Evolutionary conservation across 805 yeast genomes (phyloP), one percentile per base, ranked within the genome.

Genomic region (Naumovozyma castellii): DNA sequence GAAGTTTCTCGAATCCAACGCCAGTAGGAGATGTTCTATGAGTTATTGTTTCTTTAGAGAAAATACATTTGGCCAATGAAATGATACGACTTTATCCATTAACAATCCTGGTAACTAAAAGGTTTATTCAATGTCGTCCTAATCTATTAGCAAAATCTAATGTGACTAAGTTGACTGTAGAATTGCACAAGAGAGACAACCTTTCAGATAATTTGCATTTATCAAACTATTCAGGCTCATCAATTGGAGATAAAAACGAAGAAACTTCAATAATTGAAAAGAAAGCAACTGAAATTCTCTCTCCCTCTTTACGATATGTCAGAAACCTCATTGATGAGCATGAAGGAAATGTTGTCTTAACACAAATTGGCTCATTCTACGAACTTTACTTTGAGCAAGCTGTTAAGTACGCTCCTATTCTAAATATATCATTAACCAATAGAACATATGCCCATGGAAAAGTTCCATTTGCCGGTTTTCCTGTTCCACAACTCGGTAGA

Each of bases 301-400:
- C 70, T 8, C 68, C 68, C 2, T 48, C 68, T 16, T 47, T 67
- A 46, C 54, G 53, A 29, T 47, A 50, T 29, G 66, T 68, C 2
- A 48, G 69, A 29, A 61, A 59, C 3, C 49, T 65, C 13, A 75
- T 74, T 71, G 66, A 68, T 35, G 48, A 56, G 35, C 62, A 73
- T 47, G 68, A 71, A 8, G 73, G 65, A 3, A 70, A 78, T 44
- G 78, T 82, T 0, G 78, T 84, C 0, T 53, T 80, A 30, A 78
- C 87, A 1, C 94, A 86, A 50, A 88, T 87, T 29, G 97, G 95
- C 1, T 75, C 87, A 17, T 85, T 85, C 59, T 85, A 83, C 50
- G 95, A 85, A 62, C 64, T 90, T 3, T 92, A 92, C 55, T 86
- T 84, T 53, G 88, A 88, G 39, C 94, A 87, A 44, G 97, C 97